Evolutionary conservation across 352 stramenopile genomes (phyloP).

Genomic region (Globisporangium radiosum): DNA sequence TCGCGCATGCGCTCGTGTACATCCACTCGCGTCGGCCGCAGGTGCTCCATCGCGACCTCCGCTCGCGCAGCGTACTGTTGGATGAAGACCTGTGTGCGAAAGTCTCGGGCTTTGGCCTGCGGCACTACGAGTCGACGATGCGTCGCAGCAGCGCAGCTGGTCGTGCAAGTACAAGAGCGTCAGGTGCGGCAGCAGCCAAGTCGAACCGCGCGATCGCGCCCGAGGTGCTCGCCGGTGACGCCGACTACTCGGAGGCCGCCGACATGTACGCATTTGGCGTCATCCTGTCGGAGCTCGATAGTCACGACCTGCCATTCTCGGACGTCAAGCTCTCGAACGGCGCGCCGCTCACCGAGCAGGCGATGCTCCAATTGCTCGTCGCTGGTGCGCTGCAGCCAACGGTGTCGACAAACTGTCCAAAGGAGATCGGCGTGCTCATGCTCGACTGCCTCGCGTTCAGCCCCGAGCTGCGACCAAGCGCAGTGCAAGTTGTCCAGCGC

Average conservation of each 20-base stretch:
- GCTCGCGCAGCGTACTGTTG: conserved; percentile 62
- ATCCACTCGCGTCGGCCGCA: conserved; percentile 49
- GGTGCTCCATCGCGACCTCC: conserved; percentile 67
- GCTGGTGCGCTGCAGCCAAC: conserved; percentile 44
- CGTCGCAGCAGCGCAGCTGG: too few relatives aligned
- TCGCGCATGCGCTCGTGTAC: conserved; percentile 57
- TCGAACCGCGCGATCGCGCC: conserved; percentile 59
- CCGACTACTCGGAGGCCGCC: conserved; percentile 27
- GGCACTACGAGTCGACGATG: conserved; percentile 20
- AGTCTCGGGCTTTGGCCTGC: conserved; percentile 63
- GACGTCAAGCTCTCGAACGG: conserved; percentile 54
- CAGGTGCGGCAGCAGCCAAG: conserved; percentile 11
- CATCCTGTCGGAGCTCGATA: conserved; percentile 66
- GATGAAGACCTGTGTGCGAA: conserved; percentile 52
- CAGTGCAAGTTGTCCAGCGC: conserved; percentile 26
- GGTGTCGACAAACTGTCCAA: conserved; percentile 41
- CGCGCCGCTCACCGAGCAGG: conserved; percentile 32
- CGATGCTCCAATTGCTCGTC: conserved; percentile 45
- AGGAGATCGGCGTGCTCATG: conserved; percentile 34
- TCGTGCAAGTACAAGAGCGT: conserved; percentile 11
- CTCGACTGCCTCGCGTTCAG: conserved; percentile 49
- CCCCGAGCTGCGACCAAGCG: conserved; percentile 32
- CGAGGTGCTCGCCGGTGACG: conserved; percentile 50
- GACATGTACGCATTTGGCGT: conserved; percentile 77
- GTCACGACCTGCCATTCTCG: conserved; percentile 57